These are phyloP conservation scores for Phytophthora constricta DNA, from an alignment of 352 stramenopile genomes.

Conservation along the genomic window DNA sequence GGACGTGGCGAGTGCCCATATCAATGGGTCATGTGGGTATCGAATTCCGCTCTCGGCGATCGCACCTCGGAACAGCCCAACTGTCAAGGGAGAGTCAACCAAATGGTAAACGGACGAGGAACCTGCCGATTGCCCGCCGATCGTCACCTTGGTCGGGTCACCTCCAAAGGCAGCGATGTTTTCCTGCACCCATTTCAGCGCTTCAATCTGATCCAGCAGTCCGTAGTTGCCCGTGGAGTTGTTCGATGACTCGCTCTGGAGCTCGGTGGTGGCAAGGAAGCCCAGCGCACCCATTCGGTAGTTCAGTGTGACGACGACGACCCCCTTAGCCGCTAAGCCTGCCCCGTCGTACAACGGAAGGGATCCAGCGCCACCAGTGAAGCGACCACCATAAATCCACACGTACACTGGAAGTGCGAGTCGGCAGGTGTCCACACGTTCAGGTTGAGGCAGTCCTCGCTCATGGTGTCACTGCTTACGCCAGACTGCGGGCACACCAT, in stretches of 20 bases:
- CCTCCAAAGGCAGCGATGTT: conserved; percentile 81
- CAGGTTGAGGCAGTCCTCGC: conserved; percentile 13
- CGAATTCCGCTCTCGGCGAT: conserved; percentile 13
- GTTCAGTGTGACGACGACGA: conserved; percentile 88
- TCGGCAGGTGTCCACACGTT: conserved; percentile 17
- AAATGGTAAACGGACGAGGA: conserved; percentile 9
- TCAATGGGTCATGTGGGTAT: conserved; percentile 1
- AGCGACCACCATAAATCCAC: conserved; percentile 22
- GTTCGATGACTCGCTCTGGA: conserved; percentile 14
- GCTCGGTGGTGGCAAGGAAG: conserved; percentile 39
- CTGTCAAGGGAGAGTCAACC: conserved; percentile 2
- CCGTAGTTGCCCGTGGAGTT: conserved; percentile 23
- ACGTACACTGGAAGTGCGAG: conserved; percentile 13
- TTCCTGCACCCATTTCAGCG: conserved; percentile 85
- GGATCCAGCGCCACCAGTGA: conserved; percentile 5
- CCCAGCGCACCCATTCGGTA: conserved; percentile 88
- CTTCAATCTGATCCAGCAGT: conserved; percentile 75
- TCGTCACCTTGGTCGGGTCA: conserved; percentile 75
- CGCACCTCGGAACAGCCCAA: conserved; percentile 3
- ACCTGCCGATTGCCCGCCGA: conserved; percentile 86
- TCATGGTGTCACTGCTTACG: not conserved
- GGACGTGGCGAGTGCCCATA: conserved; percentile 1
- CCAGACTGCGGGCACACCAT: conserved; percentile 2
- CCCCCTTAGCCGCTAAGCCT: conserved; percentile 28
- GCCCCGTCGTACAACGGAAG: conserved; percentile 15